Base-by-base conservation (phyloP, 2,329 filamentous ascomycete genomes). In the Onygena corvina region DNA sequence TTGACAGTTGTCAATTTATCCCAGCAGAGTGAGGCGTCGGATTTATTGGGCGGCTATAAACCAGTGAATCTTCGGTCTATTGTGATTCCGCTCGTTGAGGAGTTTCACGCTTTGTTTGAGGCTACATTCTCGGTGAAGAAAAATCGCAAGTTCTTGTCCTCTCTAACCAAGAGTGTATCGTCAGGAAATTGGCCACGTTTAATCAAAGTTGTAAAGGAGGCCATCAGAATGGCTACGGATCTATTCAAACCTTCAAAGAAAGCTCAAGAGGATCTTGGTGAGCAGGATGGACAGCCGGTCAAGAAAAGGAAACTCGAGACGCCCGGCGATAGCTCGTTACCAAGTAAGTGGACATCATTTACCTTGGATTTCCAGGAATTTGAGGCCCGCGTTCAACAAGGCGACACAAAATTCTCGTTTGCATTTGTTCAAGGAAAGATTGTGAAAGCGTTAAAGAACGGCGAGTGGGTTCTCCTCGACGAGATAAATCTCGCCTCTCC, bases 401-500 rank as follows among this genome's bases (percentile, higher is more conserved):
- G 59, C 75, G 86, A 49, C 78, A 80, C 31, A 77, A 86, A 58
- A 77, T 94, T 96, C 64, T 87, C 90, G 0, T 98, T 99, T 66
- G 86, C 86, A 0, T 98, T 98, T 61, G 79, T 96, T 0, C 92
- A 98, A 66, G 90, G 92, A 54, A 94, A 93, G 59, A 84, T 99
- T 54, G 84, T 98, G 50, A 93, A 93, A 67, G 92, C 93, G n/a
- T 81, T 90, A 20, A 78, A 90, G 34, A 94, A 95, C 60, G 92
- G 92, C 5, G 88, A 95, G 64, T 99, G 92, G 92, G 84, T 98
- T 23, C 75, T 99, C 14, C 75, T 96, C 21, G 92, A 99, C 62
- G 92, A 99, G 66, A 94, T 99, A 60, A 99, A 98, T 62, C 70
- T 99, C 53, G 92, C 92, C 4, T 90, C 90, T 0, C 83, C 92